Conservation (phyloP, 257 asterid genomes). For the Hygrophila difformis region DNA sequence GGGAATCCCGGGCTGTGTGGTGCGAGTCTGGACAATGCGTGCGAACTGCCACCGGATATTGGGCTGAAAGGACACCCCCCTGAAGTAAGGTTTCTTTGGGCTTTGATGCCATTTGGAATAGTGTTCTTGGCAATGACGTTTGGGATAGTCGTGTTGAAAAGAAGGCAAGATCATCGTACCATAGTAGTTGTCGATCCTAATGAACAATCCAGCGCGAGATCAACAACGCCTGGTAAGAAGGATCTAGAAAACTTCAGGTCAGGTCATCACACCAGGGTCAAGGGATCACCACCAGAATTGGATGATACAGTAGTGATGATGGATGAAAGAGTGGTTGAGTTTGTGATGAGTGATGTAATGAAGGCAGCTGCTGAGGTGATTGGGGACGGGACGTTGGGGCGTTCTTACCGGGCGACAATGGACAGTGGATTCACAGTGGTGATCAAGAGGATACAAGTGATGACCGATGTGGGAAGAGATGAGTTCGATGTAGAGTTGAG, state of each 20-base stretch:
- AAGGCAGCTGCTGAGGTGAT: constrained; percentile 75
- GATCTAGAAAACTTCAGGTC: constrained; percentile 20
- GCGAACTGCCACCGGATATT: constrained; percentile 5
- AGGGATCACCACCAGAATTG: constrained; percentile 19
- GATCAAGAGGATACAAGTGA: constrained; percentile 68
- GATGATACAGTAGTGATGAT: constrained; percentile 44
- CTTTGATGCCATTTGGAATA: not conserved
- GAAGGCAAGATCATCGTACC: constrained; percentile 20
- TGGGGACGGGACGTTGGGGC: constrained; percentile 50
- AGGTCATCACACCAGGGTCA: constrained; percentile 12
- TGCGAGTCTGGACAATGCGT: constrained; percentile 19
- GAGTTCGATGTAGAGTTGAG: constrained; percentile 55
- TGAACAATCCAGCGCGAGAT: not conserved
- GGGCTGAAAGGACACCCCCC: not conserved
- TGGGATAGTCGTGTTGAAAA: constrained; percentile 23
- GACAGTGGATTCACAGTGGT: constrained; percentile 45
- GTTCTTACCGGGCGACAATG: constrained; percentile 68
- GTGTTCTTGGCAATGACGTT: constrained; percentile 24
- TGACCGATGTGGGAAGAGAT: constrained; percentile 36
- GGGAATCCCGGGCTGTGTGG: constrained; percentile 69
- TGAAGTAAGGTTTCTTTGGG: not conserved
- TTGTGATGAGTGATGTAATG: constrained; percentile 67
- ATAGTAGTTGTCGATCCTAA: constrained; percentile 8
- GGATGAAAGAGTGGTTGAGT: constrained; percentile 49
- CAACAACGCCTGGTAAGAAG: constrained; percentile 19